Evolutionary conservation across 306 rosid species (phyloP), one percentile per base, ranked within the genome.

Genomic region (Boehmeria nivea): DNA sequence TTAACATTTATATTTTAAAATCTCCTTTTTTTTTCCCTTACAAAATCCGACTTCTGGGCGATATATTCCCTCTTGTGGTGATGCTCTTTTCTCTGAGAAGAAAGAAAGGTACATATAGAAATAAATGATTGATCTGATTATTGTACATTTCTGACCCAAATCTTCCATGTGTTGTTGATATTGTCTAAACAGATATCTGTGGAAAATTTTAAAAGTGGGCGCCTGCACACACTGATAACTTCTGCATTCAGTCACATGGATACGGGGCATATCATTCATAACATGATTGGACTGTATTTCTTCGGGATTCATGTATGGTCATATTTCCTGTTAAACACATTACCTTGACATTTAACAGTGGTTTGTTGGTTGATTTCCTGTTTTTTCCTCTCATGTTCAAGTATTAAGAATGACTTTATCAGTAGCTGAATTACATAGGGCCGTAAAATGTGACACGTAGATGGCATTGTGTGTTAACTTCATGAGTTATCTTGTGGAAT

Each of bases 241-340:
- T 74, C 74, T 59, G 91, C 98, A 51, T 87, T 91, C 82, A 91
- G 98, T 83, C 98, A 87, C 48, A 54, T 69, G 2, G 80, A 87
- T 37, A 1, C 34, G 22, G 55, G 56, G 56, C 98, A 91, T 77
- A 56, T 91, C 9, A 12, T 82, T 43, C 70, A 67, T 66, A 87
- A 91, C 89, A 84, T 91, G 95, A 51, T 84, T 36, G 95, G 87
- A 64, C 87, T 91, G 62, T 84, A 82, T 80, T 91, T 80, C 88
- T 91, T 87, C 21, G 96, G 98, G 72, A 57, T 1, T 51, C 81
- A 57, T 42, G 98, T 91, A 73, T 57, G 89, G 39, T 69, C 49
- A 59, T 55, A 54, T 63, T 50, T 14, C 45, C n/a, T 40, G 15
- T 10, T 40, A 28, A 28, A 28, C 3, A 3, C 36, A 10, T 4